phyloP scores from a whole-genome alignment of 495 filamentous ascomycete species.

The Parachaetomium inaequale region DNA sequence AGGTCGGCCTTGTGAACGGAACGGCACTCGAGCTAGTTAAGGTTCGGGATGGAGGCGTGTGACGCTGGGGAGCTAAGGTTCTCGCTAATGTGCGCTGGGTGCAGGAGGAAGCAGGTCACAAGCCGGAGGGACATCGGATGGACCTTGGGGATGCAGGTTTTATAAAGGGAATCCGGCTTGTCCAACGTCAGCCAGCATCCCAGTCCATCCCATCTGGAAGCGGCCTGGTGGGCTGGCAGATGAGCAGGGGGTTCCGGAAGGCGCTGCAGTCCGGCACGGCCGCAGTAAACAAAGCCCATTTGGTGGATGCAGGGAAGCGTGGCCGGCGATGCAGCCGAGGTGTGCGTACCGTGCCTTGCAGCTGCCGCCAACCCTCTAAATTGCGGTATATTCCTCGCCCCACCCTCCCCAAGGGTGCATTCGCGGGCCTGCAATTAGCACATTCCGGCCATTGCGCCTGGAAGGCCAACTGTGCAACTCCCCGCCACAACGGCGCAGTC shows the following conservation, averaged over 20 bases:
- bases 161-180: neutral
- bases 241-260: neutral
- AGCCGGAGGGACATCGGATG: neutral
- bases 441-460: neutral
- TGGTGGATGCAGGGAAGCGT: neutral
- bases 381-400: neutral
- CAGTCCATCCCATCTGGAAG: neutral
- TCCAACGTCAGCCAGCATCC: neutral
- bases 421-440: neutral
- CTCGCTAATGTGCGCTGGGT: neutral
- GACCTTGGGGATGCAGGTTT: neutral
- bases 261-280: neutral
- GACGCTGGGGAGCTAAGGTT: neutral
- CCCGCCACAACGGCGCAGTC: conserved; percentile 6
- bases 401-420: neutral
- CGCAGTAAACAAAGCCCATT: conserved; percentile 6
- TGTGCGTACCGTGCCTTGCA: conserved; percentile 20
- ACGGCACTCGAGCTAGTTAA: neutral
- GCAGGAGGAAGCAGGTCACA: neutral
- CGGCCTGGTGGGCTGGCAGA: neutral
- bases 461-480: neutral
- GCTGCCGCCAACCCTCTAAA: conserved; percentile 2
- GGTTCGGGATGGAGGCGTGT: neutral
- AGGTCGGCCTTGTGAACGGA: neutral
- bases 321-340: neutral